Conservation (phyloP, 2,329 filamentous ascomycete genomes). For the Tolypocladium ophioglossoides region DNA sequence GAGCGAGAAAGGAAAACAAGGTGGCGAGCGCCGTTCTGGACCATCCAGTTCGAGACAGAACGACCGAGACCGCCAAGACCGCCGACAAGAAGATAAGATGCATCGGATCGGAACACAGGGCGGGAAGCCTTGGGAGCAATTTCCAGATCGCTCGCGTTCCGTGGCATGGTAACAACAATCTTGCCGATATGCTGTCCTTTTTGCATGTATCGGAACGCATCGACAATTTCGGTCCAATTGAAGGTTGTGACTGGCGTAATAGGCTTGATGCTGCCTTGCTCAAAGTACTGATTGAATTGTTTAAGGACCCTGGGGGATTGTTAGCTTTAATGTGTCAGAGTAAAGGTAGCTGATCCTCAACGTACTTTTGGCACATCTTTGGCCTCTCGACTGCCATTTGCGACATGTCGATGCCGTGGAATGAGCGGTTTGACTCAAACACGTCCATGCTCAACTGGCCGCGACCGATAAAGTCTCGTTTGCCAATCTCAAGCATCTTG, state of each 20-base stretch:
- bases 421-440: slow-evolving; percentile 24
- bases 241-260: slow-evolving; percentile 1
- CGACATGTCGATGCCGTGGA: slow-evolving; percentile 16
- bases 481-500: slow-evolving; percentile 22
- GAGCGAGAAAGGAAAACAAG: slow-evolving; percentile 4
- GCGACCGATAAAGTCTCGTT: slow-evolving; percentile 21
- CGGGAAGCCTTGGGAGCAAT: background rate
- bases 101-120: background rate
- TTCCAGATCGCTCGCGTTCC: background rate
- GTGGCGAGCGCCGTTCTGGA: background rate
- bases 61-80: background rate
- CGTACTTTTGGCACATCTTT: background rate
- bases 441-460: slow-evolving; percentile 30
- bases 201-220: slow-evolving; percentile 12
- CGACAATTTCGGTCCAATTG: slow-evolving; percentile 2
- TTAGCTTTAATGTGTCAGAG: background rate
- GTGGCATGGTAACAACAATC: slow-evolving; percentile 7
- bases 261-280: slow-evolving; percentile 2
- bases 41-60: slow-evolving; percentile 1
- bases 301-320: background rate
- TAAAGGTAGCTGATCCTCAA: background rate
- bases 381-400: slow-evolving; percentile 5
- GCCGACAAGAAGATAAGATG: slow-evolving; percentile 15
- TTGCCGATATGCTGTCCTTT: slow-evolving; percentile 12
- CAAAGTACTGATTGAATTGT: background rate